Percentiles rank a stretch among this genome's conserved stretches.
phyloP scores from a whole-genome alignment of 768 basidiomycete genomes.

The Clavulina sp. region DNA sequence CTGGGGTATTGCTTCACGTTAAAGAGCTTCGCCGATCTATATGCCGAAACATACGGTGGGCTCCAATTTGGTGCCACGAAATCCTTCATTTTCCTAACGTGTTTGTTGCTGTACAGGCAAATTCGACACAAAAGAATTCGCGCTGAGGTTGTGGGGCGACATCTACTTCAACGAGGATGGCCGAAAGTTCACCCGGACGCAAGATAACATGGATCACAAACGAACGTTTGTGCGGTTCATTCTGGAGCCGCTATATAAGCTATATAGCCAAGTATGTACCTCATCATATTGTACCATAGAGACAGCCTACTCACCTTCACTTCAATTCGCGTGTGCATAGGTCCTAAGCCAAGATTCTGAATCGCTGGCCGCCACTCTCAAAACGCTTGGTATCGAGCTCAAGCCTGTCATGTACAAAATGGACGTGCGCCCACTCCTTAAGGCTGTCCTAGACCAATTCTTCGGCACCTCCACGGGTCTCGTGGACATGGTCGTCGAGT shows the following conservation, averaged over 20 bases:
- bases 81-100: not conserved
- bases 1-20: slow-evolving; percentile 98
- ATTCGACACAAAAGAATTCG: slow-evolving; percentile 71
- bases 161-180: slow-evolving; percentile 79
- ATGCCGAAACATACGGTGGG: slow-evolving; percentile 79
- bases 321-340: too few relatives aligned
- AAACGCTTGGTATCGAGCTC: slow-evolving; percentile 58
- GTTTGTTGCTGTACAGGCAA: slow-evolving; percentile 45
- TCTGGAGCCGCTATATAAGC: slow-evolving; percentile 88
- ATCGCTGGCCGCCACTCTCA: slow-evolving; percentile 63
- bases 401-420: slow-evolving; percentile 96
- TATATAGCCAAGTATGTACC: slow-evolving; percentile 48
- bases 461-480: slow-evolving; percentile 82
- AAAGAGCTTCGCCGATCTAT: slow-evolving; percentile 88
- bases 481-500: slow-evolving; percentile 79
- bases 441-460: slow-evolving; percentile 88
- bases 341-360: slow-evolving; percentile 90
- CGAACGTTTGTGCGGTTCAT: slow-evolving; percentile 93
- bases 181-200: slow-evolving; percentile 81
- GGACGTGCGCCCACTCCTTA: slow-evolving; percentile 89
- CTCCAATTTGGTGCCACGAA: not conserved
- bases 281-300: not conserved
- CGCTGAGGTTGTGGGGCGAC: slow-evolving; percentile 91
- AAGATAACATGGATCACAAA: slow-evolving; percentile 54
- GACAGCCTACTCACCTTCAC: not conserved